These are phyloP conservation scores for Chrysopogon serrulatus DNA, from an alignment of 176 grass and related monocot species.

Conservation along the genomic window DNA sequence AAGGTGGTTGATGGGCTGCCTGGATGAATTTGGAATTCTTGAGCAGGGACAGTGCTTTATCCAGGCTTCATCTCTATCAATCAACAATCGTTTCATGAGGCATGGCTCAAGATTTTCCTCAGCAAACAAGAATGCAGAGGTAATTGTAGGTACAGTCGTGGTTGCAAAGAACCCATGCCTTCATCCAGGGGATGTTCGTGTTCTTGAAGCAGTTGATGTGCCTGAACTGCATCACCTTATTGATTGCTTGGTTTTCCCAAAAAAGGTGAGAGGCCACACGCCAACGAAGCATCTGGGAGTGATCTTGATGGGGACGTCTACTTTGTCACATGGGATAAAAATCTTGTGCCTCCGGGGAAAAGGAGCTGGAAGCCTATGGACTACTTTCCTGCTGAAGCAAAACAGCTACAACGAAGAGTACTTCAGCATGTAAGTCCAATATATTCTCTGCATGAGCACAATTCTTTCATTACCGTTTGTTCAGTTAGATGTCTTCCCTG, in stretches of 20 bases:
- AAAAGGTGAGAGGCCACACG: too few species aligned
- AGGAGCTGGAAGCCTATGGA: constrained; percentile 74
- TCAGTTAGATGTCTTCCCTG: not conserved
- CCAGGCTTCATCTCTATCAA: constrained; percentile 50
- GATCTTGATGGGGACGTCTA: too few species aligned
- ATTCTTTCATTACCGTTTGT: not conserved
- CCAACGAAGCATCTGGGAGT: too few species aligned
- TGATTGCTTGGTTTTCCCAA: too few species aligned
- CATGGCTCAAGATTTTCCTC: constrained; percentile 51
- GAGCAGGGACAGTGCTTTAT: constrained; percentile 88
- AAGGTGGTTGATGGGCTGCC: constrained; percentile 91
- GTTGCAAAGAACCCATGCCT: constrained; percentile 92
- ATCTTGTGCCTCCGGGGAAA: constrained; percentile 31
- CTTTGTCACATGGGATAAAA: too few species aligned
- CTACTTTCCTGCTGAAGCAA: constrained; percentile 44
- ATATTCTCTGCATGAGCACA: not conserved
- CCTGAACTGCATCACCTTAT: too few species aligned
- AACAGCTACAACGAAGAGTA: constrained; percentile 23
- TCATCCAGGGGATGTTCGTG: constrained; percentile 58
- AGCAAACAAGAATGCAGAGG: constrained; percentile 33
- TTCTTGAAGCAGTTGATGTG: too few species aligned
- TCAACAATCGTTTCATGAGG: constrained; percentile 57
- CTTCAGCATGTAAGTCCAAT: constrained; percentile 40
- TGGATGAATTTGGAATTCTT: constrained; percentile 78
- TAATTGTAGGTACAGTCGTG: constrained; percentile 67